Evolutionary conservation across 257 asterid genomes (phyloP), one percentile per base, ranked within the genome.

Genomic region (Nicotiana attenuata): DNA sequence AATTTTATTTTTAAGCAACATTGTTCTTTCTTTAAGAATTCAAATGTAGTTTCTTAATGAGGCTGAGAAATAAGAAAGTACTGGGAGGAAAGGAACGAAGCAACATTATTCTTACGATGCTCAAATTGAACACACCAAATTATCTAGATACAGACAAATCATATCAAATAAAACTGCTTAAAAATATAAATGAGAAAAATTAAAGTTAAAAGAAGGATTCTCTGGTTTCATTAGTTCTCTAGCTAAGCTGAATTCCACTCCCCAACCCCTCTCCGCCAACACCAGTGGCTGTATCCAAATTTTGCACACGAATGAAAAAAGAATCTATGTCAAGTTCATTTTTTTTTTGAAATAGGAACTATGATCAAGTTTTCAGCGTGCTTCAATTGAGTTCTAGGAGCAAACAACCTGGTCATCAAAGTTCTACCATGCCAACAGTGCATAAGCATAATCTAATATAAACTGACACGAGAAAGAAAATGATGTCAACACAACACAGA

Each of bases 401-500:
- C 41, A 50, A 75, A 26, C 26, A 14, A 19, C 41, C 79, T 14
- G 15, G 22, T 47, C 22, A 7, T 6, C 79, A 15, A 73, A 47
- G 15, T 73, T 73, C 63, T 75, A 75, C 45, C 61, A 24, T 13
- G n/a, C 16, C 80, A 75, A 57, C 50, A 75, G 0, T 33, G 28
- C 84, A 78, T 77, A 41, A 55, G 81, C 17, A 77, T 52, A 65
- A 50, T 47, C 47, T 15, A 78, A 61, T 13, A 55, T 38, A 82
- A 75, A 29, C 69, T 47, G 77, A 83, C 76, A 29, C 6, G 11
- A 26, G 11, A 60, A 56, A 16, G 47, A 3, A 63, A 79, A 79
- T 47, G 8, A n/a, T 8, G 29, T 22, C 5, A 28, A 50, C 52
- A 83, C 14, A 26, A 61, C 68, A 41, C 83, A 3, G 55, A 77